These are phyloP conservation scores for Schoenoplectus tabernaemontani DNA, from an alignment of 202 grass and related monocot species.

Conservation along the genomic window DNA sequence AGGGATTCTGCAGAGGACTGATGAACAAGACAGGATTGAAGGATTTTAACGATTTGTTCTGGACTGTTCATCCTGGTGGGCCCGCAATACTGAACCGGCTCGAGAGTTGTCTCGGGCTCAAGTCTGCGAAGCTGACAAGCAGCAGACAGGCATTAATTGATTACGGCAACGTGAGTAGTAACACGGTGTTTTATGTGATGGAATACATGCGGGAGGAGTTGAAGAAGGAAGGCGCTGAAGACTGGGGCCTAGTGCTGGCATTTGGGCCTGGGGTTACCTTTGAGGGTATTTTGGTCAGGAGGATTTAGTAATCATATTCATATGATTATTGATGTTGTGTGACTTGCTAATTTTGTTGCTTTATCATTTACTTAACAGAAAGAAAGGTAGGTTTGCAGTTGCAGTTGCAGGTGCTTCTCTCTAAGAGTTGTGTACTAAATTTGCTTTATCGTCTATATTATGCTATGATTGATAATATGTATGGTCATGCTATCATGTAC, in stretches of 20 bases:
- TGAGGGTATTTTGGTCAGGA: conserved; percentile 67
- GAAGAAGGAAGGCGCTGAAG: conserved; percentile 40
- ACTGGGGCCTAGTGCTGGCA: conserved; percentile 75
- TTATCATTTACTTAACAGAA: conserved; percentile 2
- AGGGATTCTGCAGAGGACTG: conserved; percentile 66
- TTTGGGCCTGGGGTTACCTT: conserved; percentile 92
- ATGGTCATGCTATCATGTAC: neutral
- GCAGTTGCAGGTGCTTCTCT: neutral
- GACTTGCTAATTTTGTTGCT: neutral
- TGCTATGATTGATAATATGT: neutral
- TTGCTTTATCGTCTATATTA: neutral
- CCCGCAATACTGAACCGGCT: conserved; percentile 76
- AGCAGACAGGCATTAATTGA: conserved; percentile 66
- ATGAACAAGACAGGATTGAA: conserved; percentile 53
- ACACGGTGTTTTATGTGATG: conserved; percentile 86
- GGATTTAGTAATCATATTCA: too few relatives aligned
- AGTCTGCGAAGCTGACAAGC: conserved; percentile 59
- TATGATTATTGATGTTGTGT: neutral
- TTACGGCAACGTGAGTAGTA: conserved; percentile 81
- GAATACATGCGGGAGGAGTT: conserved; percentile 73
- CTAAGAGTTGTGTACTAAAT: neutral
- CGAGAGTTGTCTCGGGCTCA: conserved; percentile 49
- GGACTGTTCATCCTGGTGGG: conserved; percentile 76
- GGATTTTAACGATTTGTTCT: conserved; percentile 71
- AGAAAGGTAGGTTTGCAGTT: conserved; percentile 1